These are phyloP conservation scores for Colletotrichum lindemuthianum DNA, from an alignment of 2,329 filamentous ascomycete species.

Conservation along the genomic window DNA sequence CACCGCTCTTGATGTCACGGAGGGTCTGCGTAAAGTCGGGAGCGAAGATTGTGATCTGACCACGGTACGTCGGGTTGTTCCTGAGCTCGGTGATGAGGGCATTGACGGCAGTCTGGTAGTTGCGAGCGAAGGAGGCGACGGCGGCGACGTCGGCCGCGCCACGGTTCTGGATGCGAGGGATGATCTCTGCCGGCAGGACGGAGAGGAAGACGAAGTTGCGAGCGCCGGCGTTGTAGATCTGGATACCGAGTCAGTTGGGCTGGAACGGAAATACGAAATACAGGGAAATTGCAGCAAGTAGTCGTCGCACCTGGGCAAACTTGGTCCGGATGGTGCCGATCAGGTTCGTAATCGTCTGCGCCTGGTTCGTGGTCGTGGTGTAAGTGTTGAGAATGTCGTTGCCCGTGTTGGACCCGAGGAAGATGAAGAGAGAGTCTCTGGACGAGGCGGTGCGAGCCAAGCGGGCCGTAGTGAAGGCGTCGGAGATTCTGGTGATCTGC, in stretches of 20 bases:
- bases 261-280: too few species aligned
- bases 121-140: constrained; percentile 12
- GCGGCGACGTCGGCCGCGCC: constrained; percentile 4
- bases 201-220: constrained; percentile 20
- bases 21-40: constrained; percentile 21
- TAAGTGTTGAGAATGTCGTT: constrained; percentile 22
- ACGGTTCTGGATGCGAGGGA: constrained; percentile 11
- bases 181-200: constrained; percentile 12
- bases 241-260: too few species aligned
- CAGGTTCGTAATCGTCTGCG: constrained; percentile 12
- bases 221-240: constrained; percentile 19
- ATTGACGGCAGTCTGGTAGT: constrained; percentile 10
- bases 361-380: constrained; percentile 20
- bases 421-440: constrained; percentile 17
- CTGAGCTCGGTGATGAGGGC: constrained; percentile 14
- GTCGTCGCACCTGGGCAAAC: constrained; percentile 10
- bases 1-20: constrained; percentile 15
- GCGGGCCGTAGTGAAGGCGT: background rate
- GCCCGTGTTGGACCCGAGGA: constrained; percentile 17
- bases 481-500: constrained; percentile 8
- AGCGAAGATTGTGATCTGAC: constrained; percentile 16
- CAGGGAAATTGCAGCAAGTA: background rate
- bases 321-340: constrained; percentile 8
- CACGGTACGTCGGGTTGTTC: constrained; percentile 9
- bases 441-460: background rate